These are phyloP conservation scores for Cytospora mali DNA, from an alignment of 2,329 filamentous ascomycete species.

Conservation along the genomic window DNA sequence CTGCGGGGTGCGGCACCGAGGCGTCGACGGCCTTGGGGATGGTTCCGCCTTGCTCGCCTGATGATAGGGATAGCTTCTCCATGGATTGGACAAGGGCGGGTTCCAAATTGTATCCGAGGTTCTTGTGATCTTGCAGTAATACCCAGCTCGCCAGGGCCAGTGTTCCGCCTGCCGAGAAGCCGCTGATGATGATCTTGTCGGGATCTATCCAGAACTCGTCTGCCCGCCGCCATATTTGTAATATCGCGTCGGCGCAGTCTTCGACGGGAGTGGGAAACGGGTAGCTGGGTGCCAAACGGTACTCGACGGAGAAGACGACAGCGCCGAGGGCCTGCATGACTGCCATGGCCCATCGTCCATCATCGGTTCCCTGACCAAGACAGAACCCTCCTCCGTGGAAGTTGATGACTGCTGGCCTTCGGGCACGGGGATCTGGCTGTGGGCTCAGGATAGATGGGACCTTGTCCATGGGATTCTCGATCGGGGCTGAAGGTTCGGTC, in stretches of 20 bases:
- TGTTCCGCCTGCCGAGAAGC: constrained; percentile 66
- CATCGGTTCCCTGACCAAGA: constrained; percentile 63
- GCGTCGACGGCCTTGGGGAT: constrained; percentile 34
- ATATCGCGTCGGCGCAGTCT: constrained; percentile 64
- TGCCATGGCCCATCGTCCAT: constrained; percentile 61
- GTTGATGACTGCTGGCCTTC: constrained; percentile 62
- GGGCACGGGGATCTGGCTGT: constrained; percentile 26
- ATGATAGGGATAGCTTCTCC: constrained; percentile 28
- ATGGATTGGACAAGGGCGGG: constrained; percentile 38
- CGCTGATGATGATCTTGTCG: constrained; percentile 58
- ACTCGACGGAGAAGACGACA: constrained; percentile 66
- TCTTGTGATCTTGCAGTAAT: constrained; percentile 36
- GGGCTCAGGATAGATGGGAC: constrained; percentile 22
- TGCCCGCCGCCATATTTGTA: constrained; percentile 62
- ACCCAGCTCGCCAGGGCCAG: constrained; percentile 51
- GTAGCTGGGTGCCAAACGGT: constrained; percentile 66
- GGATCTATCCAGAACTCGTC: constrained; percentile 60
- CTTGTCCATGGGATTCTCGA: constrained; percentile 23
- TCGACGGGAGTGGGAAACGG: constrained; percentile 68
- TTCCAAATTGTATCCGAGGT: constrained; percentile 39
- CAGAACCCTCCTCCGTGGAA: constrained; percentile 71
- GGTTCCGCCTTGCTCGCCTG: constrained; percentile 41
- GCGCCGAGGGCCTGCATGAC: constrained; percentile 56
- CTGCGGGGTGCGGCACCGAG: constrained; percentile 48
- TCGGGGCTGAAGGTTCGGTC: constrained; percentile 14